Percentiles rank a stretch among this genome's conserved stretches.
phyloP scores from a whole-genome alignment of 108 stramenopile species.

The Hondaea fermentalgiana region DNA sequence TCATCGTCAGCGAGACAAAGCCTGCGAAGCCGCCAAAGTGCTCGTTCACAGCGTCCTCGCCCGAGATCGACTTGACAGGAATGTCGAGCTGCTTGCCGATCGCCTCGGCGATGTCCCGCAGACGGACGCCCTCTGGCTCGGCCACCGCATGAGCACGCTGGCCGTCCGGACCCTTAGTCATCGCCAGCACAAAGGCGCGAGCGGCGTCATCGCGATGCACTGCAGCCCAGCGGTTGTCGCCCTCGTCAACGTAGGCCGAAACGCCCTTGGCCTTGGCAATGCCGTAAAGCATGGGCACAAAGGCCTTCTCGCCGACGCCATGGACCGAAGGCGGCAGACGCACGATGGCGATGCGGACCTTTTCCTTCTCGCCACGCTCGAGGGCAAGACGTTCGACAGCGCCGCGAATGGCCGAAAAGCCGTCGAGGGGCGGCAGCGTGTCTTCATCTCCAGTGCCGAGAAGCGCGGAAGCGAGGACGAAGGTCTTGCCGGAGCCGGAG shows the following conservation, averaged over 20 bases:
- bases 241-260: background rate
- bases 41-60: background rate
- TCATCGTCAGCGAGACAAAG: background rate
- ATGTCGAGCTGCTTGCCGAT: background rate
- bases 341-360: background rate
- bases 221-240: background rate
- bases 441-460: background rate
- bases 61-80: background rate
- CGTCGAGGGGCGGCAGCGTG: background rate
- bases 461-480: background rate
- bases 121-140: background rate
- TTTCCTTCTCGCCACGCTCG: conserved; percentile 12
- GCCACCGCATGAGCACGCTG: background rate
- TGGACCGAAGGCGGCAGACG: background rate
- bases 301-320: background rate
- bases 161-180: background rate
- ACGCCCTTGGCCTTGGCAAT: background rate
- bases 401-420: background rate
- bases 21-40: background rate
- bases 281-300: background rate
- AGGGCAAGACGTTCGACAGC: background rate
- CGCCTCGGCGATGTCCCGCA: background rate
- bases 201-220: conserved; percentile 9
- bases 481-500: background rate
- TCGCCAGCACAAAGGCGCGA: background rate